Evolutionary conservation across 2,329 filamentous ascomycete species (phyloP).

Genomic region (Metarhizium guizhouense): DNA sequence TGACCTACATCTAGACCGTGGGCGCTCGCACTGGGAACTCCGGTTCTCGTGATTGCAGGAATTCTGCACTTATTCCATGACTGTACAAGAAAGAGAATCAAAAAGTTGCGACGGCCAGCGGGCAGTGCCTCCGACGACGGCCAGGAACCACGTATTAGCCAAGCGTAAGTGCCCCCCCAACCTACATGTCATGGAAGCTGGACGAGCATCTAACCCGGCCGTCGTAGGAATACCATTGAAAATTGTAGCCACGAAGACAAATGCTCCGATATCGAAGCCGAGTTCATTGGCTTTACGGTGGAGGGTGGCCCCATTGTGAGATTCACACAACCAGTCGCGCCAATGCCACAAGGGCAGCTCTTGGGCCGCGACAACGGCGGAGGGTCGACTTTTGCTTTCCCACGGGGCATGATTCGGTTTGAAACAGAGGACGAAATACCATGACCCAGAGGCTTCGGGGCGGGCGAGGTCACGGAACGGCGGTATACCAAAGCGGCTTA

Average conservation of each 20-base stretch:
- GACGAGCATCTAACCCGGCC: background rate
- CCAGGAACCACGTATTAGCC: slow-evolving; percentile 29
- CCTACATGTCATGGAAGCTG: background rate
- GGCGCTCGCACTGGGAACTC: slow-evolving; percentile 51
- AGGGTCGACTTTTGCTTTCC: slow-evolving; percentile 30
- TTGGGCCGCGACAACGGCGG: slow-evolving; percentile 26
- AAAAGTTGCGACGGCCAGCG: slow-evolving; percentile 18
- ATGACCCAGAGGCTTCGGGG: background rate
- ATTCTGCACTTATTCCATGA: slow-evolving; percentile 39
- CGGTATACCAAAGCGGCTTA: too few relatives aligned
- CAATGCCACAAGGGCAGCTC: slow-evolving; percentile 22
- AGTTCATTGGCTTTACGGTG: slow-evolving; percentile 36
- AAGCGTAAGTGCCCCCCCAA: slow-evolving; percentile 26
- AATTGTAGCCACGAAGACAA: slow-evolving; percentile 23
- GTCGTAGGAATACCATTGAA: slow-evolving; percentile 26
- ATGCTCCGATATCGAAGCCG: slow-evolving; percentile 21
- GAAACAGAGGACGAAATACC: slow-evolving; percentile 13
- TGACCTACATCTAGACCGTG: slow-evolving; percentile 31
- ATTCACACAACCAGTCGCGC: slow-evolving; percentile 26
- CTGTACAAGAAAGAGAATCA: slow-evolving; percentile 26
- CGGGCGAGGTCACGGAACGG: background rate
- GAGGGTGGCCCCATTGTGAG: slow-evolving; percentile 37
- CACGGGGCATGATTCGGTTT: slow-evolving; percentile 24
- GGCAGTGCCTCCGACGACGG: slow-evolving; percentile 14
- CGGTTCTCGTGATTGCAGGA: slow-evolving; percentile 49